A percentile compares a stretch with the other conserved stretches of the same genome.
phyloP scores from a whole-genome alignment of 768 basidiomycete genomes.

The Mycena filopes region DNA sequence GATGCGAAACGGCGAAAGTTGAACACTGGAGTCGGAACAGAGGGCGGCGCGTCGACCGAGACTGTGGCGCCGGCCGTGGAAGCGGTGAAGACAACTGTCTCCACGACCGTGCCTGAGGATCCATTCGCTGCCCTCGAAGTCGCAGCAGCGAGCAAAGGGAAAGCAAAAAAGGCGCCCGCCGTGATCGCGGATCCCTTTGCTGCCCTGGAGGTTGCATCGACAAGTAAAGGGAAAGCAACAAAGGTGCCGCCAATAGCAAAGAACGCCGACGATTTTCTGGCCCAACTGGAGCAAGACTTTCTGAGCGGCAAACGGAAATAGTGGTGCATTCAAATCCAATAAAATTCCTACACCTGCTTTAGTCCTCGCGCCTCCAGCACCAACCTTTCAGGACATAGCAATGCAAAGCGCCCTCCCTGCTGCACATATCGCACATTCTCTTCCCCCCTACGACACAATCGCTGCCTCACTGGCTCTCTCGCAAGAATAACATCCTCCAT shows the following conservation, averaged over 20 bases:
- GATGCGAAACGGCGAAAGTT: slow-evolving; percentile 77
- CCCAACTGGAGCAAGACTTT: slow-evolving; percentile 73
- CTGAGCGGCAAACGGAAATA: slow-evolving; percentile 46
- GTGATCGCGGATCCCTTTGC: slow-evolving; percentile 59
- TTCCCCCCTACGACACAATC: slow-evolving; percentile 43
- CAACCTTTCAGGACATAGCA: slow-evolving; percentile 61
- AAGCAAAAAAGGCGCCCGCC: slow-evolving; percentile 32
- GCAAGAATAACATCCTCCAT: slow-evolving; percentile 59
- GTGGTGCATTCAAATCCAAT: slow-evolving; percentile 52
- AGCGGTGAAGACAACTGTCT: slow-evolving; percentile 8
- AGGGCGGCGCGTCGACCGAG: slow-evolving; percentile 22
- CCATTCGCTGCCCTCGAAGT: slow-evolving; percentile 65
- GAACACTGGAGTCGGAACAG: slow-evolving; percentile 27
- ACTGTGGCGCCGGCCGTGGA: slow-evolving; percentile 8
- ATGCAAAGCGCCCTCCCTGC: slow-evolving; percentile 51
- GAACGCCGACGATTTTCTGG: slow-evolving; percentile 74
- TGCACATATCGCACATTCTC: slow-evolving; percentile 57
- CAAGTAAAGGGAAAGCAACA: slow-evolving; percentile 39
- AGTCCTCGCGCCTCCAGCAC: slow-evolving; percentile 48
- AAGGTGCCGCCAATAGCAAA: slow-evolving; percentile 31
- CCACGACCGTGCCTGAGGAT: slow-evolving; percentile 44
- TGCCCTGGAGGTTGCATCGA: slow-evolving; percentile 52
- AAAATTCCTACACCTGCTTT: slow-evolving; percentile 8
- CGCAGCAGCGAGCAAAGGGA: slow-evolving; percentile 38
- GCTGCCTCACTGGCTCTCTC: slow-evolving; percentile 46